A percentile compares a stretch with the other conserved stretches of the same genome.
These are phyloP conservation scores for Podosphaera xanthii DNA, from an alignment of 2,329 filamentous ascomycete genomes.

Conservation along the genomic window DNA sequence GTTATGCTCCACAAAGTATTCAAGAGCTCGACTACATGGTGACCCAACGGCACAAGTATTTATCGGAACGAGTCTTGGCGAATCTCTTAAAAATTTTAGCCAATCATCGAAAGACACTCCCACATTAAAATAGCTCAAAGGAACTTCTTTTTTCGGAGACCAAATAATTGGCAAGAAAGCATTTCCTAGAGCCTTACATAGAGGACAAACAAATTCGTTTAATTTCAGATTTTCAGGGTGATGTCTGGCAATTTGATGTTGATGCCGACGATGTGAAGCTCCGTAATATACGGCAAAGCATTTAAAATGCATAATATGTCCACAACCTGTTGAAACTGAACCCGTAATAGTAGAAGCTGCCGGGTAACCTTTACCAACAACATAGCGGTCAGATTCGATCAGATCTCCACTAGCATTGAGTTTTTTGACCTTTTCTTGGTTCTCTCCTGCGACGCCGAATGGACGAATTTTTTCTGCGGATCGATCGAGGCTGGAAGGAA, in stretches of 20 bases:
- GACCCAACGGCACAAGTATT: conserved; percentile 2
- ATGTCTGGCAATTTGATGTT: conserved; percentile 79
- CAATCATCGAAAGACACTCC: conserved; percentile 32
- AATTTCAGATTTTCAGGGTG: conserved; percentile 62
- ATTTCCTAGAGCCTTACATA: conserved; percentile 93
- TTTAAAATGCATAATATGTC: conserved; percentile 94
- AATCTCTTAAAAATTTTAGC: conserved; percentile 4
- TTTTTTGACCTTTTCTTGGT: conserved; percentile 55
- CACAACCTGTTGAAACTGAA: conserved; percentile 74
- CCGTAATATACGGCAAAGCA: conserved; percentile 87
- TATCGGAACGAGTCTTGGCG: conserved; percentile 5
- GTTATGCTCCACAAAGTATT: conserved; percentile 12
- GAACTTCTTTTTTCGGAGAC: conserved; percentile 74
- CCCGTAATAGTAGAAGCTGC: conserved; percentile 41
- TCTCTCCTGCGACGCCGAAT: conserved; percentile 78
- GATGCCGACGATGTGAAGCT: conserved; percentile 63
- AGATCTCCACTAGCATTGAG: conserved; percentile 48
- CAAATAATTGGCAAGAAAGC: conserved; percentile 86
- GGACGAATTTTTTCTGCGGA: conserved; percentile 66
- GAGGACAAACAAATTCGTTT: conserved; percentile 85
- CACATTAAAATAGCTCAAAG: conserved; percentile 47
- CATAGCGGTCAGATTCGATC: conserved; percentile 53
- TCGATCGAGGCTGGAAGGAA: conserved; percentile 61
- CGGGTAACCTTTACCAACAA: conserved; percentile 75
- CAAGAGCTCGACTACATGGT: conserved; percentile 4